A percentile compares a stretch with the other conserved stretches of the same genome.
Evolutionary conservation across 257 asterid species (phyloP).

Genomic region (Solanum ossicruentum): DNA sequence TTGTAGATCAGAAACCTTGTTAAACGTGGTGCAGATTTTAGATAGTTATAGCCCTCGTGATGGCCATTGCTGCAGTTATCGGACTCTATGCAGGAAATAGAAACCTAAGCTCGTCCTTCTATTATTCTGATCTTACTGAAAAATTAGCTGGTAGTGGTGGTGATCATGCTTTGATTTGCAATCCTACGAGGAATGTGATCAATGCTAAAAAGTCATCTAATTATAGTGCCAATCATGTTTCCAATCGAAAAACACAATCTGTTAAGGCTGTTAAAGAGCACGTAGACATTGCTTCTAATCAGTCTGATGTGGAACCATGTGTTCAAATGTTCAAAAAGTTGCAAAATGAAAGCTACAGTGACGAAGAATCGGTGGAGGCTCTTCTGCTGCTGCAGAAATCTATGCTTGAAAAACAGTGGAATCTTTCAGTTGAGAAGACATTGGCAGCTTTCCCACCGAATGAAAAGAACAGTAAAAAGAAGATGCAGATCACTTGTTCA

Average conservation of each 20-base stretch:
- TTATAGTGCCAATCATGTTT: constrained; percentile 7
- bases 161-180: constrained; percentile 11
- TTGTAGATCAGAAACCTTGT: constrained; percentile 9
- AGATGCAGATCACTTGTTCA: constrained; percentile 39
- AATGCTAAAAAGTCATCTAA: constrained; percentile 34
- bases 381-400: constrained; percentile 78
- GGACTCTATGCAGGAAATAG: constrained; percentile 71
- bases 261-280: constrained; percentile 45
- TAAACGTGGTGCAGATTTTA: not conserved
- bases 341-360: constrained; percentile 15
- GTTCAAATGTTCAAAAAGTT: constrained; percentile 10
- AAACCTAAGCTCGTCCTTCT: constrained; percentile 39
- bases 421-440: constrained; percentile 35
- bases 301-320: constrained; percentile 23
- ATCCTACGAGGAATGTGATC: constrained; percentile 25
- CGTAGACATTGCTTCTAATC: constrained; percentile 19
- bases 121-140: constrained; percentile 52
- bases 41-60: constrained; percentile 7
- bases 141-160: constrained; percentile 25
- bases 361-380: constrained; percentile 44
- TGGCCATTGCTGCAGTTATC: constrained; percentile 73
- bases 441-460: not conserved
- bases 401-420: constrained; percentile 94
- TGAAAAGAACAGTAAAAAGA: constrained; percentile 7
- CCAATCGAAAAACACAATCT: constrained; percentile 28